These are phyloP conservation scores for Patellifolia procumbens DNA, from an alignment of 179 eudicot species.

Conservation along the genomic window DNA sequence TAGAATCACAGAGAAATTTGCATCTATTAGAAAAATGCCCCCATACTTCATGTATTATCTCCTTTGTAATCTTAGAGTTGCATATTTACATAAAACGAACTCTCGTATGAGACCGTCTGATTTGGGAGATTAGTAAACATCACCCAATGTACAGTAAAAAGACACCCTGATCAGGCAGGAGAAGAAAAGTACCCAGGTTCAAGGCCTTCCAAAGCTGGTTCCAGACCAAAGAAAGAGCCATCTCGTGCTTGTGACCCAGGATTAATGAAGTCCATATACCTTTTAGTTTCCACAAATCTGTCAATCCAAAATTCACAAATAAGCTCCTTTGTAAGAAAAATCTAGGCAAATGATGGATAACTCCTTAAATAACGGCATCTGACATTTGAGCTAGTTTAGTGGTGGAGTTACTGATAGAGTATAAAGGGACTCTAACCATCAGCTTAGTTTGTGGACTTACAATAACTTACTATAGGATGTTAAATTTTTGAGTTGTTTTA, in stretches of 20 bases:
- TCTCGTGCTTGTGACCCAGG: conserved; percentile 93
- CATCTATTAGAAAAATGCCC: background rate
- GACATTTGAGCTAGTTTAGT: no score
- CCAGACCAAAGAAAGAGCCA: conserved; percentile 80
- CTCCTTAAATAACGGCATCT: no score
- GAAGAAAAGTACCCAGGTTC: conserved; percentile 69
- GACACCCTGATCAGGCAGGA: background rate
- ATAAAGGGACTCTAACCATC: no score
- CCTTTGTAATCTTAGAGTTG: no score
- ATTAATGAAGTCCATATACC: conserved; percentile 75
- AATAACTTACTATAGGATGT: no score
- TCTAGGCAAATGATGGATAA: no score
- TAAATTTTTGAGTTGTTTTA: no score
- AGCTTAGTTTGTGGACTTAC: no score
- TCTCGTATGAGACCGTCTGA: no score
- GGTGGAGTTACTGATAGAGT: no score
- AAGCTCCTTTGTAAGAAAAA: background rate
- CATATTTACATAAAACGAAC: no score
- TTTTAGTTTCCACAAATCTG: conserved; percentile 91
- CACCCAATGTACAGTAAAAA: no score
- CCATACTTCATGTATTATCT: background rate
- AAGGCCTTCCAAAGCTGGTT: conserved; percentile 75
- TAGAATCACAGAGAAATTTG: background rate
- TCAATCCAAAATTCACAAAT: background rate
- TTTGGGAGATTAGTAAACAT: background rate